These are phyloP conservation scores for Torrubiella hemipterigena DNA, from an alignment of 2,329 filamentous ascomycete species.

Conservation along the genomic window DNA sequence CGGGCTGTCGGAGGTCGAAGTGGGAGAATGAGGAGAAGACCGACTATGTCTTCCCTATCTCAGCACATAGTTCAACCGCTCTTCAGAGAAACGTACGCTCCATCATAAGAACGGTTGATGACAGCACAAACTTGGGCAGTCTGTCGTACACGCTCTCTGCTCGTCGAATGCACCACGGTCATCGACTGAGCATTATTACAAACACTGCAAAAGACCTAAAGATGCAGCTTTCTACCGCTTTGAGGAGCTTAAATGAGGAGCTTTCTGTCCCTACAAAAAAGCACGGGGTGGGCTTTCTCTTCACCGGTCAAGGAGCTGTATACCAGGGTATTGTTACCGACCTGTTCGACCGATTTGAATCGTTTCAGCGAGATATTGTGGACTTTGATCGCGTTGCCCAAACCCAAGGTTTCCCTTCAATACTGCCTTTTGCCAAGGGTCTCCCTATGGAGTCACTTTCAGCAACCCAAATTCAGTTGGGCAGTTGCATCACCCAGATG, in stretches of 20 bases:
- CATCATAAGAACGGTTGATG: not conserved
- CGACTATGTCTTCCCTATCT: not conserved
- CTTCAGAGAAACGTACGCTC: not conserved
- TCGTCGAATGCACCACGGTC: not conserved
- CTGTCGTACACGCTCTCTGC: not conserved
- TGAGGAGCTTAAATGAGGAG: not conserved
- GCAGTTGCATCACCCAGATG: not conserved
- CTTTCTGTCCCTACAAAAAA: not conserved
- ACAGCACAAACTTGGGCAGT: not conserved
- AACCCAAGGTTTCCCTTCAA: not conserved
- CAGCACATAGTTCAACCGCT: slow-evolving; percentile 1
- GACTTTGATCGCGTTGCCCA: not conserved
- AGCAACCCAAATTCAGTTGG: not conserved
- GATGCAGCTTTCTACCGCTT: not conserved
- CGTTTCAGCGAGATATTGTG: not conserved
- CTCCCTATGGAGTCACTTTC: not conserved
- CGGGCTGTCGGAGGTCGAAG: slow-evolving; percentile 12
- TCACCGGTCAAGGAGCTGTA: not conserved
- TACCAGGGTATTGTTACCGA: not conserved
- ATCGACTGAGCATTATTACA: not conserved
- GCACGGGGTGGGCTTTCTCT: not conserved
- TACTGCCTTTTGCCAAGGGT: not conserved
- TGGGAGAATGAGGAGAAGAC: not conserved
- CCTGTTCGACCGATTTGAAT: not conserved
- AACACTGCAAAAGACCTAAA: not conserved